phyloP scores from a whole-genome alignment of 176 grass and related monocot genomes.

The Metroxylon sagu region DNA sequence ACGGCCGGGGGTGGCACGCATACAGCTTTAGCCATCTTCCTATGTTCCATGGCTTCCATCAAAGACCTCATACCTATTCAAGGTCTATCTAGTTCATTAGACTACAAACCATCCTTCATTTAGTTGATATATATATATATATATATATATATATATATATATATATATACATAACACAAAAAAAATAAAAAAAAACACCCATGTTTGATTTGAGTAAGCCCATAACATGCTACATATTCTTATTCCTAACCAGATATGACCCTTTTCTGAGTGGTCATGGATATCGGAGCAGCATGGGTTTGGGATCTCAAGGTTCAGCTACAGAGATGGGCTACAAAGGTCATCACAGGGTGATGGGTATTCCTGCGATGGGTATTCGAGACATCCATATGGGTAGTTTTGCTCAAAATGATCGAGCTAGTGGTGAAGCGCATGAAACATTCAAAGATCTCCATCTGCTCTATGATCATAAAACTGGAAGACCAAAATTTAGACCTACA shows the following conservation, averaged over 20 bases:
- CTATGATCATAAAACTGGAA: too few relatives aligned
- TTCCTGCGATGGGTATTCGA: not conserved
- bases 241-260: not conserved
- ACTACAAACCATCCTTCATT: too few relatives aligned
- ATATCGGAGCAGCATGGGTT: not conserved
- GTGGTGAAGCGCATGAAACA: too few relatives aligned
- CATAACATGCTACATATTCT: not conserved
- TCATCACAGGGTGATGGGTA: not conserved
- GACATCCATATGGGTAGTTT: not conserved
- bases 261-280: not conserved
- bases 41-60: not conserved
- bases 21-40: constrained; percentile 2
- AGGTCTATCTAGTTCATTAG: too few relatives aligned
- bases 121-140: too few relatives aligned
- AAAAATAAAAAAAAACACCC: too few relatives aligned
- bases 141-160: too few relatives aligned
- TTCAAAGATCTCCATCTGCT: too few relatives aligned
- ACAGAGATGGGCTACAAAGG: too few relatives aligned
- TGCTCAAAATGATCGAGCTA: not conserved
- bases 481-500: too few relatives aligned
- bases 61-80: not conserved
- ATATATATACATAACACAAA: too few relatives aligned
- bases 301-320: too few relatives aligned
- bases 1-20: not conserved
- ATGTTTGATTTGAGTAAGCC: not conserved